Base-by-base conservation (phyloP, 1,284 basidiomycete species). In the Bondarzewia mesenterica region DNA sequence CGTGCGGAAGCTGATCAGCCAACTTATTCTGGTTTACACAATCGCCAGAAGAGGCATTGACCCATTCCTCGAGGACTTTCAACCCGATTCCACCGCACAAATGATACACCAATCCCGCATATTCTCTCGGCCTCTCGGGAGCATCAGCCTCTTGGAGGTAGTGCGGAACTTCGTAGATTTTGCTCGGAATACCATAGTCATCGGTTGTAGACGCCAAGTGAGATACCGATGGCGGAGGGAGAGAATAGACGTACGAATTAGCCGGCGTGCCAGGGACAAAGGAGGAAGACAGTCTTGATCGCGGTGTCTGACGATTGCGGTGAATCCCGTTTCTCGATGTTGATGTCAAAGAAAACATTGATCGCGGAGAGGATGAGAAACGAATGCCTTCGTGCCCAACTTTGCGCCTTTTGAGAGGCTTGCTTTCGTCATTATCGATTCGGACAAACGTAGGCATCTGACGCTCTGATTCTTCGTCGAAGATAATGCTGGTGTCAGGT, bases 111-210 rank as follows among this genome's bases (percentile, higher is more conserved):
- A 90, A 66, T 0, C 93, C 93, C 12, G 82, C 93, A 59, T 89
- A 94, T 62, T 93, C 87, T 57, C 83, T 75, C 0, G 85, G 69
- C 14, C 70, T 67, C 37, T 76, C 72, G 0, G 91, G 87, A 0
- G 85, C 77, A 60, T 98, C 95, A 2, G 59, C 58, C 8, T 75
- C 73, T 47, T 82, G 77, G 3, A 89, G 89, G 62, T 92, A 98
- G 63, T 78, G 86, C 0, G 94, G 89, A 18, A 78, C 71, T 18
- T 72, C 76, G 63, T 96, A 94, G 20, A 89, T 63, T 54, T 82
- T 82, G 29, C 64, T 67, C 2, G 81, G 78, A 10, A 90, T 63
- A 7, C 73, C 73, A 52, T 74, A 67, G 1, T 62, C 57, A 38
- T 79, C 76, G 37, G 89, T 63, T 21, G 72, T 78, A 3, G 60